Evolutionary conservation across 2,329 filamentous ascomycete genomes (phyloP).

Genomic region (Colletotrichum salicis): DNA sequence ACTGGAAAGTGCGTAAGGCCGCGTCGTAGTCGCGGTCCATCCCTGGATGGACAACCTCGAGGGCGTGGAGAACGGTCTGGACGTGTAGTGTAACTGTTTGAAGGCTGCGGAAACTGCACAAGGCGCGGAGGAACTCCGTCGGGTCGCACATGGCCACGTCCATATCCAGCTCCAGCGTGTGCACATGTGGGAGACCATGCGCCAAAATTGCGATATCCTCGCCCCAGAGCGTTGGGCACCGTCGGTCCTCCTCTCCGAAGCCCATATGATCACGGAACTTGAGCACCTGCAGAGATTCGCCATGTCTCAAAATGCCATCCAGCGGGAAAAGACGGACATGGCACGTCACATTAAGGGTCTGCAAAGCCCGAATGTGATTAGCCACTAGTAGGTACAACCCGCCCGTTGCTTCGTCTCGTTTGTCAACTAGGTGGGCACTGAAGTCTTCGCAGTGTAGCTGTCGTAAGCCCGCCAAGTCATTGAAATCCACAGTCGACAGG

Average conservation of each 20-base stretch:
- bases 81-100: constrained; percentile 56
- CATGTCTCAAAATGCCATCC: constrained; percentile 52
- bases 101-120: constrained; percentile 53
- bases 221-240: constrained; percentile 53
- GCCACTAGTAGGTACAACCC: constrained; percentile 52
- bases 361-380: constrained; percentile 49
- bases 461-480: constrained; percentile 49
- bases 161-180: constrained; percentile 59
- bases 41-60: constrained; percentile 41
- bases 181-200: constrained; percentile 44
- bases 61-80: constrained; percentile 52
- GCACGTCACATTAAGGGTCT: constrained; percentile 53
- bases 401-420: constrained; percentile 51
- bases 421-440: constrained; percentile 51
- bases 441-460: constrained; percentile 57
- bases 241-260: constrained; percentile 54
- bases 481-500: constrained; percentile 52
- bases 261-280: constrained; percentile 58
- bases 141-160: constrained; percentile 51
- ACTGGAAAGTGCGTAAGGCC: constrained; percentile 46
- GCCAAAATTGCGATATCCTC: constrained; percentile 49
- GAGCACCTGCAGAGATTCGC: constrained; percentile 49
- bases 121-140: constrained; percentile 48
- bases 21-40: constrained; percentile 52
- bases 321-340: constrained; percentile 53